Conservation (phyloP, 805 yeast genomes). For the Yamadazyma akitaensis region DNA sequence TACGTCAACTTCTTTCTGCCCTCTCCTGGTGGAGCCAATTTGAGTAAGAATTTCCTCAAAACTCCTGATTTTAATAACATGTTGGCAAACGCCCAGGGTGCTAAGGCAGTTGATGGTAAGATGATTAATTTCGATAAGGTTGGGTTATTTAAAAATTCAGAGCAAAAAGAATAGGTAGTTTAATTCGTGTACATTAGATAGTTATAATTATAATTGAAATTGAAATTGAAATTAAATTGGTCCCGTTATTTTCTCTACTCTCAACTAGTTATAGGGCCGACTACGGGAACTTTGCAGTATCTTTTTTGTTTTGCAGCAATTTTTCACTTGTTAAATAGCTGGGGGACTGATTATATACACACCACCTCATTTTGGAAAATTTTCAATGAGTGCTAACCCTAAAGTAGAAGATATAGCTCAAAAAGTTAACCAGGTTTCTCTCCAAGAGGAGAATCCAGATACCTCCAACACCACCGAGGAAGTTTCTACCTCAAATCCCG, state of each 20-base stretch:
- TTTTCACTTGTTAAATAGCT: too few species aligned
- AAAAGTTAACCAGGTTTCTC: neutral
- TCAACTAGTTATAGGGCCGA: too few species aligned
- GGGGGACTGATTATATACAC: neutral
- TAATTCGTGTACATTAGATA: neutral
- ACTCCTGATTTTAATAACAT: constrained; percentile 42
- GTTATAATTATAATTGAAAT: neutral
- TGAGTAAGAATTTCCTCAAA: constrained; percentile 25
- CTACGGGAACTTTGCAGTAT: too few species aligned
- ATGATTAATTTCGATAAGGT: constrained; percentile 43
- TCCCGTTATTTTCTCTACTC: too few species aligned
- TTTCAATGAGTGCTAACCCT: constrained; percentile 3
- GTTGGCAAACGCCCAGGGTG: constrained; percentile 12
- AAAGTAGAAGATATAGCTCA: neutral
- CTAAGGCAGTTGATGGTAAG: constrained; percentile 37
- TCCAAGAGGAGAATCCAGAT: constrained; percentile 21
- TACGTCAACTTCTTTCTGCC: constrained; percentile 79
- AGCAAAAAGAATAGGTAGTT: constrained; percentile 3
- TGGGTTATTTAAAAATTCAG: constrained; percentile 20
- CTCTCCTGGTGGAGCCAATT: constrained; percentile 43
- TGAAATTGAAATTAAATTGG: neutral
- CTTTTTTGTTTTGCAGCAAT: neutral
- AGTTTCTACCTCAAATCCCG: constrained; percentile 7
- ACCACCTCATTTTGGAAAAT: neutral
- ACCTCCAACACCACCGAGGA: constrained; percentile 12